Evolutionary conservation across 805 yeast genomes (phyloP), one percentile per base, ranked within the genome.

Genomic region (Wickerhamomyces bisporus): DNA sequence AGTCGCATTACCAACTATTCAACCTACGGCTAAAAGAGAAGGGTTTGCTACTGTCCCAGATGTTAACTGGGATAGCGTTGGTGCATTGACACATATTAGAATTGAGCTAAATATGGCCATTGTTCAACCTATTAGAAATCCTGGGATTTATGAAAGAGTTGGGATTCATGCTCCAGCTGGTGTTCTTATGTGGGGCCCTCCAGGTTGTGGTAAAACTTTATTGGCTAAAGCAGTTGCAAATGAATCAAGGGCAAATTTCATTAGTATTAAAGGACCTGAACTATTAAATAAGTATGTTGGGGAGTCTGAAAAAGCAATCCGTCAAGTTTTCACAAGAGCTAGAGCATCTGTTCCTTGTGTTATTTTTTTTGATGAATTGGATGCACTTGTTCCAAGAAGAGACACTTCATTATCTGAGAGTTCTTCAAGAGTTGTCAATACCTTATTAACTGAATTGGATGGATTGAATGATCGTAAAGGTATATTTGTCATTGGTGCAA

Each of bases 41-140:
- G 98, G 98, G 1, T 93, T 93, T 63, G 97, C 98, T 0, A 93
- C 98, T 0, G 94, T 93, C 11, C 98, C 98, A 0, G 98, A 93
- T 58, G 96, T 93, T 3, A 79, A 95, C 6, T 93, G 98, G 98
- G 75, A 81, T 6, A 84, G 82, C 55, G 95, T 93, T 26, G 98
- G 98, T 45, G 98, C 98, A 0, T 68, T 93, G 43, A 63, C 76
- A 7, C 71, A 76, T 14, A 80, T 87, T 26, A 72, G 98, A 49
- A 81, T 86, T 57, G 98, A 93, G 59, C 68, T 93, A 23, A 96
- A 93, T 56, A 87, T 88, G 93, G 95, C 98, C 12, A 87, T 93
- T 46, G 98, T 93, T 2, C 97, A 91, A 58, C 98, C 98, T 1
- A 89, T 93, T 49, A 81, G 82, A 53, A 76, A 86, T 46, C 98